Evolutionary conservation across 768 basidiomycete species (phyloP), one percentile per base, ranked within the genome.

Genomic region (Boletus tomentosulus): DNA sequence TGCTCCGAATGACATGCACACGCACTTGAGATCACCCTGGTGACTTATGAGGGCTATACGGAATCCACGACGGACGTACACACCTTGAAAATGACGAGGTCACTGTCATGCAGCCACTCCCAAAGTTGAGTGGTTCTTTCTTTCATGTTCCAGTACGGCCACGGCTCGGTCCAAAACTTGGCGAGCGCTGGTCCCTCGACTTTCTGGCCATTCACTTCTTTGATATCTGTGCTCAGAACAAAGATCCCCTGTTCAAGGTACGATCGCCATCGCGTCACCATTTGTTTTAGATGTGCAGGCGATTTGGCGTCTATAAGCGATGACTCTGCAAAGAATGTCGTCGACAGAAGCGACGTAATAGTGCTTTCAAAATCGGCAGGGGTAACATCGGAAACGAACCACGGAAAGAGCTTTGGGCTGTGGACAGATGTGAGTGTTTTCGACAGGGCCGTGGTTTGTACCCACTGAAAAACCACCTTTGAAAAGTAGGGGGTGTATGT

Each of bases 321-420:
- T 24, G 62, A 45, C n/a, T 55, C 57, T 10, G 69, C 54, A 63
- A 87, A 84, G 75, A 95, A 93, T 10, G 82, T 73, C 2, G 67
- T 30, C 2, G 81, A 74, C 42, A 86, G 76, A 1, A 94, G 74
- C 7, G 75, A 76, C 2, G 66, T 49, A 52, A 95, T 78, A 0
- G 83, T 79, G 46, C 74, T 69, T 25, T 66, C 61, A 68, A 97
- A 97, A 68, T 99, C 96, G 25, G 78, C 73, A 1, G 96, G 94
- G 4, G 90, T 89, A 27, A 95, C 93, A 67, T 97, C 92, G 11
- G 90, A 93, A 44, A 98, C 95, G 66, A 98, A 99, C 94, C 96
- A 99, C 0, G 95, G 95, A 48, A 98, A 88, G 9, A 89, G 74
- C 69, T 99, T 98, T 0, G 94, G 91, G 72, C 94, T 96, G 25